phyloP scores from a whole-genome alignment of 2,329 filamentous ascomycete genomes.

The Cordyceps tenuipes region DNA sequence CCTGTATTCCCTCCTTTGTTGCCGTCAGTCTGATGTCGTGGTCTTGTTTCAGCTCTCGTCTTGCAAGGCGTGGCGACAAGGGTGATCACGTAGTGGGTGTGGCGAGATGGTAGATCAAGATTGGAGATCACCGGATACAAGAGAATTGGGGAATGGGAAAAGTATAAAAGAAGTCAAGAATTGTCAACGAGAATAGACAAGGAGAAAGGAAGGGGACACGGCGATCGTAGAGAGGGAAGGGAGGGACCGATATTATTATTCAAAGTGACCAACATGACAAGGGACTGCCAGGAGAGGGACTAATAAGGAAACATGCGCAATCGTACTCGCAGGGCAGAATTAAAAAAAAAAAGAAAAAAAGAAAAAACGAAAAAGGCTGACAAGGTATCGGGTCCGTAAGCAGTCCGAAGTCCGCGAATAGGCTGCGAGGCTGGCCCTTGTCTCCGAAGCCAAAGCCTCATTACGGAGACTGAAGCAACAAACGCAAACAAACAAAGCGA shows the following conservation, averaged over 20 bases:
- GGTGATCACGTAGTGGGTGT: neutral
- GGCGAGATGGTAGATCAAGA: neutral
- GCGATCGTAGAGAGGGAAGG: neutral
- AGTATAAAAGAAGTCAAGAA: neutral
- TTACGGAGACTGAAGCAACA: no score
- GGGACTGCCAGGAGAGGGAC: neutral
- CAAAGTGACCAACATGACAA: neutral
- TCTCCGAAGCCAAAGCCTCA: neutral
- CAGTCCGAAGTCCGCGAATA: slow-evolving; percentile 7
- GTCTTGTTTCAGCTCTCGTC: neutral
- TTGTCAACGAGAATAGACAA: neutral
- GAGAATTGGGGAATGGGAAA: neutral
- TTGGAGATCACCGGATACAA: neutral
- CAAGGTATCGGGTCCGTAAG: slow-evolving; percentile 2
- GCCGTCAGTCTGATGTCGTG: no score
- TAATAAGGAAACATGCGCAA: slow-evolving; percentile 7
- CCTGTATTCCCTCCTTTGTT: no score
- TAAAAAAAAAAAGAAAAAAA: no score
- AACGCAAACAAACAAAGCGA: neutral
- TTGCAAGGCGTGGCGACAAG: neutral
- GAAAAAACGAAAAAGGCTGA: neutral
- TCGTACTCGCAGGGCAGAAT: slow-evolving; percentile 2
- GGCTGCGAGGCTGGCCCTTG: neutral
- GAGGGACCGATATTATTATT: neutral
- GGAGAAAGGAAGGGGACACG: neutral